Conservation (phyloP, 1,284 basidiomycete genomes). For the Leccinum solheimii region DNA sequence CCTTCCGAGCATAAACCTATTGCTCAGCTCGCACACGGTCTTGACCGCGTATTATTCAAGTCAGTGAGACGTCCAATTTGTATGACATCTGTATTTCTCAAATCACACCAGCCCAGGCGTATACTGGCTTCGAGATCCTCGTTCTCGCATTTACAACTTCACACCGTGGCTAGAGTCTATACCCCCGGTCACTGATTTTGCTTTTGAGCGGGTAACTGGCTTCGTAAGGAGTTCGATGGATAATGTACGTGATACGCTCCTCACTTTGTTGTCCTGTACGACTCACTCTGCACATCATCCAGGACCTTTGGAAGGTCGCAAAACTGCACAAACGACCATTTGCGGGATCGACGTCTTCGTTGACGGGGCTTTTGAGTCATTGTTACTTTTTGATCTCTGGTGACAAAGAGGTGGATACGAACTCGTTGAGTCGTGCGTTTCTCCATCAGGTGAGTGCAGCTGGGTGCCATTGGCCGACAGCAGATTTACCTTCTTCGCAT, state of each 20-base stretch:
- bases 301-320: slow-evolving; percentile 72
- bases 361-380: slow-evolving; percentile 83
- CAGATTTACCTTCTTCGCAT: not conserved
- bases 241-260: slow-evolving; percentile 42
- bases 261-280: not conserved
- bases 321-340: slow-evolving; percentile 61
- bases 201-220: slow-evolving; percentile 76
- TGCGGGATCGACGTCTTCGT: slow-evolving; percentile 90
- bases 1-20: slow-evolving; percentile 55
- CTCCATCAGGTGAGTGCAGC: slow-evolving; percentile 51
- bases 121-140: slow-evolving; percentile 86
- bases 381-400: slow-evolving; percentile 84
- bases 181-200: slow-evolving; percentile 85
- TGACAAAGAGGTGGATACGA: slow-evolving; percentile 61
- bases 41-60: slow-evolving; percentile 88
- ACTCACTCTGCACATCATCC: not conserved
- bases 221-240: slow-evolving; percentile 87
- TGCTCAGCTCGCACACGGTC: slow-evolving; percentile 71
- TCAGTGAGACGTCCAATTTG: slow-evolving; percentile 37
- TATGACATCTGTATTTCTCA: not conserved
- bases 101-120: slow-evolving; percentile 72
- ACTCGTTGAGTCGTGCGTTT: slow-evolving; percentile 61
- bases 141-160: slow-evolving; percentile 89
- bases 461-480: no score
- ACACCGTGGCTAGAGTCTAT: slow-evolving; percentile 68